Evolutionary conservation across 2,329 filamentous ascomycete species (phyloP).

Genomic region (Aspergillus uvarum): DNA sequence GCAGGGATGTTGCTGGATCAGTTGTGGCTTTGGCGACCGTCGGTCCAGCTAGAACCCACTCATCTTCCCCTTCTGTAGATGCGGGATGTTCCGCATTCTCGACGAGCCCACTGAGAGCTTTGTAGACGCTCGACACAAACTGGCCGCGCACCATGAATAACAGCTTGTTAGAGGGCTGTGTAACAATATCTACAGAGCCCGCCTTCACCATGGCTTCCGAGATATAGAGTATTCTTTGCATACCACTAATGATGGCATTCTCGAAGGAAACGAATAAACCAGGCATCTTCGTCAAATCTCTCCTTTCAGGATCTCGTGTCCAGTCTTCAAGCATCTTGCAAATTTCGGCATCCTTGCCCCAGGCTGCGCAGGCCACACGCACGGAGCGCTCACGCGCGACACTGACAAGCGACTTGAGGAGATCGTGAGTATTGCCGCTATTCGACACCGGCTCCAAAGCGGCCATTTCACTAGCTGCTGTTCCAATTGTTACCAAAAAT

Average conservation of each 20-base stretch:
- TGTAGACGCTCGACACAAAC: conserved; percentile 92
- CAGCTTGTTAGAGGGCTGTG: conserved; percentile 80
- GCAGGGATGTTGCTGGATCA: conserved; percentile 40
- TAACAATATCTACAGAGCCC: conserved; percentile 72
- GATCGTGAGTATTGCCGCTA: conserved; percentile 61
- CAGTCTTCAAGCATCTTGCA: conserved; percentile 93
- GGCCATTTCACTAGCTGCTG: conserved; percentile 81
- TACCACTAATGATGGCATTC: conserved; percentile 72
- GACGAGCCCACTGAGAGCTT: conserved; percentile 90
- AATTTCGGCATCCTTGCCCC: conserved; percentile 90
- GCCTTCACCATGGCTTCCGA: conserved; percentile 78
- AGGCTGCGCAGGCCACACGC: conserved; percentile 80
- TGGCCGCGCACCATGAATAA: conserved; percentile 87
- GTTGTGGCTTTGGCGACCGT: conserved; percentile 28
- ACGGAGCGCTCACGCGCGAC: conserved; percentile 81
- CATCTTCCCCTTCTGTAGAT: conserved; percentile 57
- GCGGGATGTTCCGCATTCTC: conserved; percentile 86
- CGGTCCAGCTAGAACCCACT: conserved; percentile 51
- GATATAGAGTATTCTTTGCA: conserved; percentile 95
- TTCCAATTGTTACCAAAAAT: conserved; percentile 78
- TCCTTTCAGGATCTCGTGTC: conserved; percentile 76
- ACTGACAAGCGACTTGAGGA: conserved; percentile 72
- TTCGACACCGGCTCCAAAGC: conserved; percentile 67
- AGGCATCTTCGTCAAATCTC: conserved; percentile 89
- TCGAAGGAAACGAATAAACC: conserved; percentile 83